Evolutionary conservation across 129 eudicot genomes (phyloP).

Genomic region (Helianthus tuberosus): DNA sequence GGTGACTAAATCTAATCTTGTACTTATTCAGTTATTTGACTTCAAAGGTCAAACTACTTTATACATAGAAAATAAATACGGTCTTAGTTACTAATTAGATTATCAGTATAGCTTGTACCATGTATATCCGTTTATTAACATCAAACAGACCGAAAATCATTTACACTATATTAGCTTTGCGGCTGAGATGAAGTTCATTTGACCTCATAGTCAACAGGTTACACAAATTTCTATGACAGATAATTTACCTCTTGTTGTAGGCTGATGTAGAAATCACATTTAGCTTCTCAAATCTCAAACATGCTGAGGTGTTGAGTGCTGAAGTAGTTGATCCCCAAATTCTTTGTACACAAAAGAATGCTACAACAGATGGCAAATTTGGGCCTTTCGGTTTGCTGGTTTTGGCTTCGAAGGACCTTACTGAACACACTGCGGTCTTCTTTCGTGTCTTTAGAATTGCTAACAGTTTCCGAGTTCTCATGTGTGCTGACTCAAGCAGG

Average conservation of each 20-base stretch:
- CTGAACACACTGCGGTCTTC: constrained; percentile 43
- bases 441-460: constrained; percentile 35
- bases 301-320: constrained; percentile 31
- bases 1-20: constrained; percentile 32
- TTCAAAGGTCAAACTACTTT: neutral
- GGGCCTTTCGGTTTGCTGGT: constrained; percentile 55
- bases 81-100: neutral
- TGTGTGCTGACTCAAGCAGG: constrained; percentile 51
- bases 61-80: neutral
- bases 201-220: neutral
- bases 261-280: constrained; percentile 49
- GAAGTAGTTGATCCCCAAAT: constrained; percentile 44
- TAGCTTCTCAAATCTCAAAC: constrained; percentile 20
- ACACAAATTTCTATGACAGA: neutral
- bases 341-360: constrained; percentile 49
- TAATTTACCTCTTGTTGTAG: constrained; percentile 20
- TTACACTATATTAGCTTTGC: constrained; percentile 1
- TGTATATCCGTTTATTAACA: neutral
- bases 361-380: constrained; percentile 33
- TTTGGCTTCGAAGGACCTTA: constrained; percentile 45
- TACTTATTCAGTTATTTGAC: neutral
- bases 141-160: neutral
- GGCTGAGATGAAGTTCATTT: neutral
- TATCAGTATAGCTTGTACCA: neutral
- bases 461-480: constrained; percentile 29